Evolutionary conservation across 2,329 filamentous ascomycete species (phyloP).

Genomic region (Byssothecium circinans): DNA sequence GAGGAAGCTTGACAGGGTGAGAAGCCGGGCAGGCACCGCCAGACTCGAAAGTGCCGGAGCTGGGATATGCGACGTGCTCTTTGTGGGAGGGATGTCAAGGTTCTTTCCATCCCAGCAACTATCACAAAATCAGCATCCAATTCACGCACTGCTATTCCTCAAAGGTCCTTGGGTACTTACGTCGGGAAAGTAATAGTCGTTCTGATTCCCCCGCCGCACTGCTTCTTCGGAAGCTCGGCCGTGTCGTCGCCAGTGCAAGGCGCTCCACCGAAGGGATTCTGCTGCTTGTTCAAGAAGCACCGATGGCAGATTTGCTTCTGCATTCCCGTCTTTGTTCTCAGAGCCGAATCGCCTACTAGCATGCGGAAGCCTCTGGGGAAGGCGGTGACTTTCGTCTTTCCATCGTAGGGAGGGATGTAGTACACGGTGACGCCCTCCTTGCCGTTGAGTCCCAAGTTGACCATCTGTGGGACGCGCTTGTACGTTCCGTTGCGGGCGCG

Average conservation of each 20-base stretch:
- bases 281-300: slow-evolving; percentile 49
- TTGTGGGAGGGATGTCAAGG: slow-evolving; percentile 58
- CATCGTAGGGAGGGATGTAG: slow-evolving; percentile 36
- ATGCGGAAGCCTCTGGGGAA: slow-evolving; percentile 32
- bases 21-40: slow-evolving; percentile 41
- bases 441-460: slow-evolving; percentile 26
- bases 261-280: slow-evolving; percentile 42
- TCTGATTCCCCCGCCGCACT: slow-evolving; percentile 47
- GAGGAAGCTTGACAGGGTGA: slow-evolving; percentile 50
- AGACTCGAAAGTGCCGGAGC: slow-evolving; percentile 22
- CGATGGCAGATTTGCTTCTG: slow-evolving; percentile 48
- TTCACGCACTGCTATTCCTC: too few relatives aligned
- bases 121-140: neutral
- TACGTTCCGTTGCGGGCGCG: slow-evolving; percentile 30
- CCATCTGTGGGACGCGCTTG: slow-evolving; percentile 34
- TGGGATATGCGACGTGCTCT: slow-evolving; percentile 49
- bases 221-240: slow-evolving; percentile 24
- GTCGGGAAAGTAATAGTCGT: slow-evolving; percentile 53
- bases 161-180: too few relatives aligned
- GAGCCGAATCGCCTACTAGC: slow-evolving; percentile 26
- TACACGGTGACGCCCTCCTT: slow-evolving; percentile 33
- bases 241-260: slow-evolving; percentile 40
- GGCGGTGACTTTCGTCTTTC: slow-evolving; percentile 39
- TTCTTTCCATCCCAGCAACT: slow-evolving; percentile 53
- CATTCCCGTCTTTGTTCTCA: slow-evolving; percentile 18